Conservation (phyloP, 768 basidiomycete species). For the Lactarius vividus region DNA sequence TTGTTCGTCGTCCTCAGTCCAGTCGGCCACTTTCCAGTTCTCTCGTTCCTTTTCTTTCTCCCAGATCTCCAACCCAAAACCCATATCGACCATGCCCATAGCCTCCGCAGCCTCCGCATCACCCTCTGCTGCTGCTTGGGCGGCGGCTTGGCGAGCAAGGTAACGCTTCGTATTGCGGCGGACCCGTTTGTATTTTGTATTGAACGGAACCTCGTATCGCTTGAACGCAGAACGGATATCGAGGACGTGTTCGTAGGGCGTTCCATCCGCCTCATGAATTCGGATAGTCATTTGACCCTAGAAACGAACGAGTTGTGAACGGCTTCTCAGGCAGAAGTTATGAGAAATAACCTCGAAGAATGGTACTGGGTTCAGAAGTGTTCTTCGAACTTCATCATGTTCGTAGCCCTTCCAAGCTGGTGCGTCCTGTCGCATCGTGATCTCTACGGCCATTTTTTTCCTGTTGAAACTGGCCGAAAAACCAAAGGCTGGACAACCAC, state of each 20-base stretch:
- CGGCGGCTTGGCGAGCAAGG: conserved; percentile 87
- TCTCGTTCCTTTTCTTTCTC: conserved; percentile 92
- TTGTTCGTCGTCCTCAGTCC: conserved; percentile 95
- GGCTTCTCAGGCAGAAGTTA: background rate
- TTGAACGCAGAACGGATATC: conserved; percentile 86
- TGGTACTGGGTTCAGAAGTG: conserved; percentile 72
- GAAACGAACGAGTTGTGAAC: conserved; percentile 1
- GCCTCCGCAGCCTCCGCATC: conserved; percentile 91
- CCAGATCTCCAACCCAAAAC: conserved; percentile 92
- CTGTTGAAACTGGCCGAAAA: conserved; percentile 92
- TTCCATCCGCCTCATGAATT: conserved; percentile 98
- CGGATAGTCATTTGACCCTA: conserved; percentile 98
- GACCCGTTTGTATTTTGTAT: conserved; percentile 97
- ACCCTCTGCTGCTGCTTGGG: conserved; percentile 89
- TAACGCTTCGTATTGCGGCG: conserved; percentile 95
- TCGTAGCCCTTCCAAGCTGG: conserved; percentile 69
- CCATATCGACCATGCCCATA: conserved; percentile 91
- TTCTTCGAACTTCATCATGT: conserved; percentile 64
- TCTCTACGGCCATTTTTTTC: conserved; percentile 98
- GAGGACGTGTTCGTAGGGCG: conserved; percentile 96
- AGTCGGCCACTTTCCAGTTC: conserved; percentile 95
- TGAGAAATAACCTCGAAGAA: conserved; percentile 73
- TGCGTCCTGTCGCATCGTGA: conserved; percentile 86
- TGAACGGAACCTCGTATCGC: conserved; percentile 97
- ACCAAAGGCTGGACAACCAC: conserved; percentile 89